Evolutionary conservation across 2,329 filamentous ascomycete genomes (phyloP).

Genomic region (Aaosphaeria pasadenensis): DNA sequence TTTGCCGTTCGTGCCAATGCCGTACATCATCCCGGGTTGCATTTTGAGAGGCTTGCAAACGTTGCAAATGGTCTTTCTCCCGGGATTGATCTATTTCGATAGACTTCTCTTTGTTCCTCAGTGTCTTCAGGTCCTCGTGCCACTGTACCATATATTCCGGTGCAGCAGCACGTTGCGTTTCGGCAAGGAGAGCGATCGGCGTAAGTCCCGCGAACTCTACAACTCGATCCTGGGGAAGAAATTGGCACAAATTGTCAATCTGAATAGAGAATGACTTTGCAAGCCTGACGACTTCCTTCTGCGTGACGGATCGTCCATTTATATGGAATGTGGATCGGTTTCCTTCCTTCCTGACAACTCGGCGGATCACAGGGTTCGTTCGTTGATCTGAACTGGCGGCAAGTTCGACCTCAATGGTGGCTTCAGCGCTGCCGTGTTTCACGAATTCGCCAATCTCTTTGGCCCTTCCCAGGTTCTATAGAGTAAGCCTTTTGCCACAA

Average conservation of each 20-base stretch:
- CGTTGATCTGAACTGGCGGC: slow-evolving; percentile 57
- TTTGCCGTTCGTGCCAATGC: slow-evolving; percentile 71
- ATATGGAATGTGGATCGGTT: slow-evolving; percentile 79
- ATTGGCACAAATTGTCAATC: slow-evolving; percentile 96
- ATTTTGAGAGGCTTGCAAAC: slow-evolving; percentile 69
- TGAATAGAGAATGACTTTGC: slow-evolving; percentile 79
- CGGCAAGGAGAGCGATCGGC: slow-evolving; percentile 75
- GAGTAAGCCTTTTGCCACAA: slow-evolving; percentile 7
- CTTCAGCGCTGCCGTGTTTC: slow-evolving; percentile 78
- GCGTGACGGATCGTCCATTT: slow-evolving; percentile 60
- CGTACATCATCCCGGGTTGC: slow-evolving; percentile 79
- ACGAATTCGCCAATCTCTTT: slow-evolving; percentile 86
- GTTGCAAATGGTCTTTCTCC: slow-evolving; percentile 62
- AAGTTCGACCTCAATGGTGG: slow-evolving; percentile 87
- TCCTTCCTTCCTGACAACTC: slow-evolving; percentile 76
- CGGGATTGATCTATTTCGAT: slow-evolving; percentile 57
- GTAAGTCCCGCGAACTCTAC: slow-evolving; percentile 86
- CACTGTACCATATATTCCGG: slow-evolving; percentile 74
- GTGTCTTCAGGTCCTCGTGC: slow-evolving; percentile 70
- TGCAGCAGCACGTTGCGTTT: slow-evolving; percentile 86
- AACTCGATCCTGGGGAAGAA: slow-evolving; percentile 92
- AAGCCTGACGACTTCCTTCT: slow-evolving; percentile 65
- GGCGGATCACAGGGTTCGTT: slow-evolving; percentile 69
- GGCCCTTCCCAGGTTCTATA: slow-evolving; percentile 74
- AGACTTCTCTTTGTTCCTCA: slow-evolving; percentile 68